These are phyloP conservation scores for Arachnopeziza araneosa DNA, from an alignment of 2,329 filamentous ascomycete species.

Conservation along the genomic window DNA sequence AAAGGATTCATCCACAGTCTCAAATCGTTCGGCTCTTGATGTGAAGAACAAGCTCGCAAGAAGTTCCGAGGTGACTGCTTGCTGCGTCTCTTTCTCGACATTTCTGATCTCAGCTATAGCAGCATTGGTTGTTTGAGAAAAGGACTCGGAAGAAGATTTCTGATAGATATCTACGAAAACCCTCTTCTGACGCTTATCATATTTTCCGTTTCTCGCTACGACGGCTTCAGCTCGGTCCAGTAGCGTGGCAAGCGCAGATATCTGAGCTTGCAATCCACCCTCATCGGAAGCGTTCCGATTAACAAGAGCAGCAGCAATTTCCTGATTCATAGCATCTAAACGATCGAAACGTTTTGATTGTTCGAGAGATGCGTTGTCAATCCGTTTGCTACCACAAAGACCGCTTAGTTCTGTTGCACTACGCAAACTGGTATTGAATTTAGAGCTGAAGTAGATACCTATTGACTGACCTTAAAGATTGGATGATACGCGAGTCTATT, in stretches of 20 bases:
- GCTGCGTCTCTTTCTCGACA: neutral
- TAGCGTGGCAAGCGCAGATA: neutral
- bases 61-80: neutral
- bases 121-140: neutral
- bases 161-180: neutral
- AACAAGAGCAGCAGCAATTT: neutral
- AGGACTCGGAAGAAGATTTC: neutral
- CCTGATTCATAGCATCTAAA: neutral
- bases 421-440: neutral
- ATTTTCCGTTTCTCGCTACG: neutral
- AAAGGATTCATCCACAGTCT: neutral
- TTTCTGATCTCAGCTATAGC: neutral
- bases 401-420: too few species aligned
- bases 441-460: neutral
- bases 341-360: conserved; percentile 1
- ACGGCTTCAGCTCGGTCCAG: neutral
- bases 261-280: neutral
- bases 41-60: neutral
- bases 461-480: neutral
- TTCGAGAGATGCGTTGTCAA: neutral
- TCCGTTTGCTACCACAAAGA: neutral
- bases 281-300: neutral
- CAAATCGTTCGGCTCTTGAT: neutral
- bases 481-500: neutral
- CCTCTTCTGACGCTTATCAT: neutral